phyloP scores from a whole-genome alignment of 2,329 filamentous ascomycete species.

The Chrysoporthe deuterocubensis region DNA sequence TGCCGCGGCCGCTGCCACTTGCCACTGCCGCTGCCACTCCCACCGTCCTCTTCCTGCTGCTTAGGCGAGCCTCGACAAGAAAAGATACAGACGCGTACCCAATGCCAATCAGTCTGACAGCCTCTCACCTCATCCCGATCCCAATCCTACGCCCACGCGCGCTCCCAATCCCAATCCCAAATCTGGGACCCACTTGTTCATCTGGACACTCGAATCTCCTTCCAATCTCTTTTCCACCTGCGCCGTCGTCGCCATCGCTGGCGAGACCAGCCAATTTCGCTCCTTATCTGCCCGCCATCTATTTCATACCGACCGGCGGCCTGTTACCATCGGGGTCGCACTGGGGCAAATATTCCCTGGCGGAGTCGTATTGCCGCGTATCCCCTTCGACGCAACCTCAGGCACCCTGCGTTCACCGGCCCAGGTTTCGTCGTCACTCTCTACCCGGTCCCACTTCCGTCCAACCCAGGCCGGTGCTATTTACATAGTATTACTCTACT shows the following conservation, averaged over 20 bases:
- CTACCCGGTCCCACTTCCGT: not conserved
- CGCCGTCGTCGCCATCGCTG: not conserved
- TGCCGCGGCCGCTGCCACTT: too few relatives aligned
- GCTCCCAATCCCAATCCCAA: not conserved
- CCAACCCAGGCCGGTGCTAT: not conserved
- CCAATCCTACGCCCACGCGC: not conserved
- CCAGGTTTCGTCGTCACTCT: not conserved
- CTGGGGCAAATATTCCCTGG: conserved; percentile 1
- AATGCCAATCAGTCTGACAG: not conserved
- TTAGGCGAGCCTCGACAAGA: conserved; percentile 1
- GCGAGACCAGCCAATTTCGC: conserved; percentile 5
- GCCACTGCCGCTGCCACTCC: too few relatives aligned
- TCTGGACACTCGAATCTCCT: not conserved
- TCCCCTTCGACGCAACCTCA: not conserved
- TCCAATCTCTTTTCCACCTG: not conserved
- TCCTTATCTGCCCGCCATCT: not conserved
- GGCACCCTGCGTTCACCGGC: not conserved
- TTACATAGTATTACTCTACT: not conserved
- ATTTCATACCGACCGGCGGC: too few relatives aligned
- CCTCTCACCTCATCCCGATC: not conserved
- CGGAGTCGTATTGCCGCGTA: conserved; percentile 5
- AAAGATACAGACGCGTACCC: not conserved
- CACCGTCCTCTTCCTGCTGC: not conserved
- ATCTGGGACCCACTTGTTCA: not conserved
- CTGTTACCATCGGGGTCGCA: not conserved